phyloP scores from a whole-genome alignment of 2,329 filamentous ascomycete species.

The Mycogone perniciosa region DNA sequence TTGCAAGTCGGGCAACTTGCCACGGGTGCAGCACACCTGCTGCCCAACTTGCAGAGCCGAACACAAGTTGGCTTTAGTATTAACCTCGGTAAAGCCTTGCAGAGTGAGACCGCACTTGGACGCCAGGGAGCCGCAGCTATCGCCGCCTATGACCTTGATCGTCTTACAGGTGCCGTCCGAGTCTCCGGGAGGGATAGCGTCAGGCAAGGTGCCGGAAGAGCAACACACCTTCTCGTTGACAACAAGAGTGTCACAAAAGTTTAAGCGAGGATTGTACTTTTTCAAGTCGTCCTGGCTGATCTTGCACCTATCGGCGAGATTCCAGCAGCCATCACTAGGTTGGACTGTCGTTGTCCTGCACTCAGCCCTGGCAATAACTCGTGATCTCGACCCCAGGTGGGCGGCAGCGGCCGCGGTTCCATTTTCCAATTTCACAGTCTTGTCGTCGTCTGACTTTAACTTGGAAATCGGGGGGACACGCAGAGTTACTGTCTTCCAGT shows the following conservation, averaged over 20 bases:
- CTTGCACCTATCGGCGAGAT: constrained; percentile 26
- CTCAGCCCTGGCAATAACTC: background rate
- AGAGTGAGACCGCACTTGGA: constrained; percentile 30
- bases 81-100: constrained; percentile 29
- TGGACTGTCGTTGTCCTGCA: constrained; percentile 12
- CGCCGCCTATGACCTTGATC: constrained; percentile 25
- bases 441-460: constrained; percentile 2
- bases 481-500: constrained; percentile 15
- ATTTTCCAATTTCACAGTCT: constrained; percentile 1
- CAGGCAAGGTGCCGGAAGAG: constrained; percentile 16
- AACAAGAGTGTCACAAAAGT: constrained; percentile 19
- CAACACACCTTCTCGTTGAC: constrained; percentile 17
- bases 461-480: constrained; percentile 5
- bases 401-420: background rate
- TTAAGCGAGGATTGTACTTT: constrained; percentile 24
- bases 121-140: constrained; percentile 31
- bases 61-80: constrained; percentile 22
- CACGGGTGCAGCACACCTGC: constrained; percentile 31
- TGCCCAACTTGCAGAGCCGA: constrained; percentile 24
- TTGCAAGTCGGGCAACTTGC: constrained; percentile 28
- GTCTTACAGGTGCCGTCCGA: constrained; percentile 22
- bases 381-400: background rate
- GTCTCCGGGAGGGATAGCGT: constrained; percentile 15
- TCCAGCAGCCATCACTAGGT: constrained; percentile 24
- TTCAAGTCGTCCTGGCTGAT: constrained; percentile 25